Conservation (phyloP, 129 eudicot genomes). For the Cynara cardunculus region DNA sequence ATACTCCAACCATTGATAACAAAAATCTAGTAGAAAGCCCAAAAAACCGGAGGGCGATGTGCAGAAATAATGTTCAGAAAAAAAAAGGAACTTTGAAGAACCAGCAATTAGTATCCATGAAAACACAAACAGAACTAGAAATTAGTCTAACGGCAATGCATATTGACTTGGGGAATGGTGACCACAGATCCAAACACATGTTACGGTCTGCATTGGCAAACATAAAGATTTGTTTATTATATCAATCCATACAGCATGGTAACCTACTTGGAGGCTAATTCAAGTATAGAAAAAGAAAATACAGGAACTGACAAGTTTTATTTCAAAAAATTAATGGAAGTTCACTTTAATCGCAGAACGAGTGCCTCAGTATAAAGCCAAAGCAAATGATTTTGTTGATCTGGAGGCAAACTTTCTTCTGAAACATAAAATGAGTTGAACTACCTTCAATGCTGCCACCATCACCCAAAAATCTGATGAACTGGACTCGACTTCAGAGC, state of each 20-base stretch:
- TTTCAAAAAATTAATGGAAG: not conserved
- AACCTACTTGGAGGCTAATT: not conserved
- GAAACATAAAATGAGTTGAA: not conserved
- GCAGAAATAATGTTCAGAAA: not conserved
- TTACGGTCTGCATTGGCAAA: no score
- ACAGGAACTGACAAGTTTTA: not conserved
- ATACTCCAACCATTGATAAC: not conserved
- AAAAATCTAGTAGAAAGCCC: not conserved
- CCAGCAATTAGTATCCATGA: not conserved
- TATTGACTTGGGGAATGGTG: not conserved
- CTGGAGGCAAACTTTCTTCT: not conserved
- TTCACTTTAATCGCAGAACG: not conserved
- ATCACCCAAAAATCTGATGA: constrained; percentile 96
- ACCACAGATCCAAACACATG: not conserved
- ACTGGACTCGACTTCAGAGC: constrained; percentile 69
- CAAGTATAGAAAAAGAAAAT: not conserved
- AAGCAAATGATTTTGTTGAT: not conserved
- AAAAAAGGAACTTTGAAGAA: no score
- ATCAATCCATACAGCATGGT: not conserved
- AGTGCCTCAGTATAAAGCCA: not conserved
- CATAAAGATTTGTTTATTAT: not conserved
- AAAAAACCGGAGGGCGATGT: no score
- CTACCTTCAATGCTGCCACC: constrained; percentile 95
- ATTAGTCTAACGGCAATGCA: not conserved
- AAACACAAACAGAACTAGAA: not conserved